These are phyloP conservation scores for Rhodotorula paludigena DNA, from an alignment of 768 basidiomycete species.

Conservation along the genomic window DNA sequence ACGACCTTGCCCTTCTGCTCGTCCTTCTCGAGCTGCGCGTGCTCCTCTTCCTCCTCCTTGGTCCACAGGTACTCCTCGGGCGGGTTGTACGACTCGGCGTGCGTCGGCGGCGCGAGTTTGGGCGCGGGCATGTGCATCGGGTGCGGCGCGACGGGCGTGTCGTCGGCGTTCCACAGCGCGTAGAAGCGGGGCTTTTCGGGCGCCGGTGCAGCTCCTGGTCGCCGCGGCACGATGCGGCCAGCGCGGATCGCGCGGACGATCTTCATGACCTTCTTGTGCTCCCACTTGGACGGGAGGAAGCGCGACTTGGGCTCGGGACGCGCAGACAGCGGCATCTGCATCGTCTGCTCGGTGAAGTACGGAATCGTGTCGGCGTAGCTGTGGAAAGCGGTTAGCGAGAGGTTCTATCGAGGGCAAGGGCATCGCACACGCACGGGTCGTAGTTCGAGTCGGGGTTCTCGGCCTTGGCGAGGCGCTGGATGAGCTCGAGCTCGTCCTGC, in stretches of 20 bases:
- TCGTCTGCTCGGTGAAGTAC: conserved; percentile 96
- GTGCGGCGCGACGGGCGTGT: conserved; percentile 57
- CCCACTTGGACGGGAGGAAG: conserved; percentile 98
- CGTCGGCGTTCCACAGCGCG: conserved; percentile 70
- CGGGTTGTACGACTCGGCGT: conserved; percentile 97
- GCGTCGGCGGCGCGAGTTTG: conserved; percentile 77
- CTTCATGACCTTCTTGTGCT: conserved; percentile 99
- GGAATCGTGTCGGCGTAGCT: conserved; percentile 81
- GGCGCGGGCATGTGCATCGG: conserved; percentile 89
- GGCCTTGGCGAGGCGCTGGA: conserved; percentile 76
- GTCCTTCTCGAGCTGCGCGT: conserved; percentile 76
- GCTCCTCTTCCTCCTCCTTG: conserved; percentile 70
- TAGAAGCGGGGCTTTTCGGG: conserved; percentile 67
- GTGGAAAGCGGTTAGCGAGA: conserved; percentile 41
- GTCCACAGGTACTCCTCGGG: conserved; percentile 93
- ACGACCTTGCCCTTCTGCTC: conserved; percentile 85
- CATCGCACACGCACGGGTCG: conserved; percentile 53
- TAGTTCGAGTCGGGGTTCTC: conserved; percentile 88
- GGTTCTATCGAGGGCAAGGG: too few species aligned
- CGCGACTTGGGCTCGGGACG: conserved; percentile 93
- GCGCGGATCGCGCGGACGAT: conserved; percentile 96
- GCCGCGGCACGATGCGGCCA: conserved; percentile 85
- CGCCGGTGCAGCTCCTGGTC: conserved; percentile 61
- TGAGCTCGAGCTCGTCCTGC: conserved; percentile 88
- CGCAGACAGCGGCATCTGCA: conserved; percentile 79